Evolutionary conservation across 495 filamentous ascomycete species (phyloP), one percentile per base, ranked within the genome.

Genomic region (Cenococcum geophilum): DNA sequence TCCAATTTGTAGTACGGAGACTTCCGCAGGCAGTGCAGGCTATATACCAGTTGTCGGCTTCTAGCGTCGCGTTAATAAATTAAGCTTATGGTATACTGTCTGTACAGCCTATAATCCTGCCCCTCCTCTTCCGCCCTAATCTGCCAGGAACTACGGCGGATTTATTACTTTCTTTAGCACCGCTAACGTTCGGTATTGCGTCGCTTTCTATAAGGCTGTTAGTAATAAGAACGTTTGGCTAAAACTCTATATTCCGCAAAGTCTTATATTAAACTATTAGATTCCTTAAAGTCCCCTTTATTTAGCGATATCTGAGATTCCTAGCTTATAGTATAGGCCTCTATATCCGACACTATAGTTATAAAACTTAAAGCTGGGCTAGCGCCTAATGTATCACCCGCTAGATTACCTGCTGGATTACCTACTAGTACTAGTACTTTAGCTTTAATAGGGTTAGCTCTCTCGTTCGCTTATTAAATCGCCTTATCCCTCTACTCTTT

Each of bases 311-410:
- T 53, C 22, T 32, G n/a, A 59, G 51, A 61, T 11, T 32, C 42
- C 45, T 57, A 49, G 57, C 60, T 63, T n/a, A 58, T 58, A 23
- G 60, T 63, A 40, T 63, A 58, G 54, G 54, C 53, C 35, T 63
- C 60, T 52, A 53, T 58, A 43, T 57, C 60, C 23, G 54, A 52
- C 52, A 63, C 60, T 52, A 27, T 53, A 57, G 60, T 63, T 21
- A 63, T 53, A 16, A 63, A 63, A 52, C 60, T 63, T 53, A 20
- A 27, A 63, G 60, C 55, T 40, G 47, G 60, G 54, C 54, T 63
- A 40, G 54, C 54, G 60, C 40, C 54, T 58, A 22, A 11, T 25
- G 27, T 21, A 49, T 35, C 32, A 63, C 35, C 47, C 27, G 42
- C 42, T 47, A 42, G 37, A 42, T 42, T 42, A 42, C 40, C 54